These are phyloP conservation scores for Oryza punctata DNA, from an alignment of 176 grass and related monocot species.

Conservation along the genomic window DNA sequence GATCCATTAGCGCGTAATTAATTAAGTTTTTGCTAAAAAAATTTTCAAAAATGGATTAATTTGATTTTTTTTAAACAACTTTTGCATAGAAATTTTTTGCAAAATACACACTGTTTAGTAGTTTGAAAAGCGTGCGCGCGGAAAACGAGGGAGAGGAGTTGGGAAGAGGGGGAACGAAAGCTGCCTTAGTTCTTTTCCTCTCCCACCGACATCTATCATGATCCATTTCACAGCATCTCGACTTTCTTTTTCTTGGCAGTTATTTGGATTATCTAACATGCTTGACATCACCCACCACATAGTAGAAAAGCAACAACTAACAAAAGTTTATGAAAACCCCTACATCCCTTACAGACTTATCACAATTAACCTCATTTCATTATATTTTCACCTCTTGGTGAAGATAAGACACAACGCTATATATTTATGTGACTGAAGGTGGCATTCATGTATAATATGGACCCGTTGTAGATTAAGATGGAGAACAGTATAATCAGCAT, in stretches of 20 bases:
- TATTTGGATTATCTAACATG: background rate
- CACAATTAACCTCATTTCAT: background rate
- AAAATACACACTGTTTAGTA: too few relatives aligned
- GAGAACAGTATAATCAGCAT: background rate
- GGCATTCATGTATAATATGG: background rate
- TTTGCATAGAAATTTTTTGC: too few relatives aligned
- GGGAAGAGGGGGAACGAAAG: too few relatives aligned
- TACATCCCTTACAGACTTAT: background rate
- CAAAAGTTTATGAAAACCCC: background rate
- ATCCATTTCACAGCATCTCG: background rate
- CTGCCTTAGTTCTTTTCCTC: background rate
- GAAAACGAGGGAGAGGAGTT: too few relatives aligned
- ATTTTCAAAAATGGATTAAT: too few relatives aligned
- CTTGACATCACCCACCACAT: slow-evolving; percentile 1
- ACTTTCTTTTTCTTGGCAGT: background rate
- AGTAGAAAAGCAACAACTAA: background rate
- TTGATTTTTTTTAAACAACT: too few relatives aligned
- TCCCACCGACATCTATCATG: background rate
- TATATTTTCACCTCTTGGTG: background rate
- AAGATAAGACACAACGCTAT: background rate
- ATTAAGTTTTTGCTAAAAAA: too few relatives aligned
- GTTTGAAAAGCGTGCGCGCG: too few relatives aligned
- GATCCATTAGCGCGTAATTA: too few relatives aligned
- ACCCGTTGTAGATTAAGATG: background rate
- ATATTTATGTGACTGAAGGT: background rate